These are phyloP conservation scores for Amoeboradix gromovi DNA, from an alignment of 371 early-diverging fungal genomes.

Conservation along the genomic window DNA sequence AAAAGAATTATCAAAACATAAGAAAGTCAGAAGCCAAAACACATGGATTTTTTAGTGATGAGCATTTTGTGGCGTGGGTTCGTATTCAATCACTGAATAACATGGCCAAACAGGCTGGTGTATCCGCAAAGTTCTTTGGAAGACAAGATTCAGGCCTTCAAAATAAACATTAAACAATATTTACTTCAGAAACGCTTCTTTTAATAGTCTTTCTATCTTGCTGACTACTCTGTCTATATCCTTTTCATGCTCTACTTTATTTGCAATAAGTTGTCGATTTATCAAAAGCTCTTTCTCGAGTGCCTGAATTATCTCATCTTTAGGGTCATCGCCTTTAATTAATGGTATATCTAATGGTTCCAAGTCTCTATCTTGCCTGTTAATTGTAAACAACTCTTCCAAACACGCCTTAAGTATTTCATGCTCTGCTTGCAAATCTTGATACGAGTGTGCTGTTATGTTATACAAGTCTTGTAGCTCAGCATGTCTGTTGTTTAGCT, in stretches of 20 bases:
- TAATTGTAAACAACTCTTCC: background rate
- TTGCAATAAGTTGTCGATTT: background rate
- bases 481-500: background rate
- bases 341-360: background rate
- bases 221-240: background rate
- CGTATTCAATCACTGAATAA: too few species aligned
- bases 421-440: background rate
- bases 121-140: too few species aligned
- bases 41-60: too few species aligned
- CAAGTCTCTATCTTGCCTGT: background rate
- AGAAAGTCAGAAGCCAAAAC: too few species aligned
- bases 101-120: too few species aligned
- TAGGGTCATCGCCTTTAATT: too few species aligned
- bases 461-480: background rate
- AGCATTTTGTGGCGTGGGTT: too few species aligned
- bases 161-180: too few species aligned
- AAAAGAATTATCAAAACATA: too few species aligned
- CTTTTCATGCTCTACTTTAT: background rate
- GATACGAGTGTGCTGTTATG: background rate
- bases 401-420: background rate
- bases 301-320: background rate
- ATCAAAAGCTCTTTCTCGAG: background rate
- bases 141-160: too few species aligned
- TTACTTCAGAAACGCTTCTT: background rate
- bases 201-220: background rate